Evolutionary conservation across 148 eudicot genomes (phyloP), one percentile per base, ranked within the genome.

Genomic region (Rhododendron ferrugineum): DNA sequence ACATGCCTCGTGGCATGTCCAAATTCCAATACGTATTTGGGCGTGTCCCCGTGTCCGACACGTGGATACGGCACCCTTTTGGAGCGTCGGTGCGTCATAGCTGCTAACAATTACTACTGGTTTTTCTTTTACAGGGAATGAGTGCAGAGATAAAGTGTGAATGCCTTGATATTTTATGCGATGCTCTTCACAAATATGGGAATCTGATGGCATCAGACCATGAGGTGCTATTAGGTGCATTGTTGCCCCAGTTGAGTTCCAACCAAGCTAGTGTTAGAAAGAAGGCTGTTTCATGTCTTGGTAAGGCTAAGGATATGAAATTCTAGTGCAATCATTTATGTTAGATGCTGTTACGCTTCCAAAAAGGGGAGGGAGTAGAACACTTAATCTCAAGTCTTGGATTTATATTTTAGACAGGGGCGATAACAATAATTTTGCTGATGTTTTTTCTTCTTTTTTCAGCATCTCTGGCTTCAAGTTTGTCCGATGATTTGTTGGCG

Each of bases 391-490:
- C 32, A 47, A 79, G 36, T 42, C n/a, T 20, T 11, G 62, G 78
- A 44, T 68, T 2, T 6, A 26, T 42, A 2, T 66, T 66, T 28
- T 37, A 49, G 73, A 42, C 40, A 62, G 15, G 42, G 23, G 15
- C 44, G 22, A 23, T 26, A 64, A 23, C 50, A 3, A 34, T 40
- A 26, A 13, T 84, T 56, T 73, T 80, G 40, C 37, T 10, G 54
- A 72, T 47, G 22, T 9, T 36, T 70, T 86, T 64, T 73, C 14
- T 81, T 70, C 82, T 86, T 85, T 60, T 30, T 89, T 84, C 93
- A 97, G 99, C 98, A 81, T 94, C 98, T 81, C 94, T 97, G 85
- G 94, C 98, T 82, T 93, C 98, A 86, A 95, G 99, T 92, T 90
- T 97, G 91, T 94, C 98, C 23, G 99, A 97, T 94, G 99, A 97